Evolutionary conservation across 345 rosid species (phyloP), one percentile per base, ranked within the genome.

Genomic region (Raphanus sativus): DNA sequence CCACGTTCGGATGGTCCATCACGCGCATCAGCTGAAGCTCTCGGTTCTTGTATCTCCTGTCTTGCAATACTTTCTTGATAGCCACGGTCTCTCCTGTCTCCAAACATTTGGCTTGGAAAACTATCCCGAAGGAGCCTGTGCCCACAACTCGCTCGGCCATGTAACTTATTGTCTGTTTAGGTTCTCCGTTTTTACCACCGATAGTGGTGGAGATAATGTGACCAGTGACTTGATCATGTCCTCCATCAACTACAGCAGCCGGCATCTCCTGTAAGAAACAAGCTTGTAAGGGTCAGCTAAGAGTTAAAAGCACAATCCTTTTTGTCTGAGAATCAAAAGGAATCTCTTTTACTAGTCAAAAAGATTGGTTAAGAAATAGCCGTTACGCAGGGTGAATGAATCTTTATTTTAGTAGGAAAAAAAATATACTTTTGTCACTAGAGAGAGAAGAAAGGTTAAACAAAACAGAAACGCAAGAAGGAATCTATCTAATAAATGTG

Each of bases 141-240:
- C 97, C 97, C 1, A 91, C 94, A 42, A 91, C 88, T 28, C 97
- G 88, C 88, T 91, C 97, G 16, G 97, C 94, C 97, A 91, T 91
- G 85, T 89, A 91, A 80, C 97, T 91, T 65, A 91, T 91, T 3
- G 94, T 91, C 87, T 86, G 95, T 68, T 91, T 91, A 1, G 97
- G 97, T 73, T 91, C 97, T 59, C 97, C 97, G 75, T 89, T 89
- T 85, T 91, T 90, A 6, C 97, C 97, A 30, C 97, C 97, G 24
- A 91, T 90, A 2, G 97, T 91, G 45, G 97, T 91, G 50, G 97
- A 89, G 66, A 91, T 91, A 7, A 91, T 91, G 66, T 91, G 97
- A 33, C 97, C 97, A 4, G 97, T 91, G 34, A 91, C 95, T 7
- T 87, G 89, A 75, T 88, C 95, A 73, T 88, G 91, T 21, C 21